Evolutionary conservation across 352 stramenopile species (phyloP), one percentile per base, ranked within the genome.

Genomic region (Phytophthora lateralis): DNA sequence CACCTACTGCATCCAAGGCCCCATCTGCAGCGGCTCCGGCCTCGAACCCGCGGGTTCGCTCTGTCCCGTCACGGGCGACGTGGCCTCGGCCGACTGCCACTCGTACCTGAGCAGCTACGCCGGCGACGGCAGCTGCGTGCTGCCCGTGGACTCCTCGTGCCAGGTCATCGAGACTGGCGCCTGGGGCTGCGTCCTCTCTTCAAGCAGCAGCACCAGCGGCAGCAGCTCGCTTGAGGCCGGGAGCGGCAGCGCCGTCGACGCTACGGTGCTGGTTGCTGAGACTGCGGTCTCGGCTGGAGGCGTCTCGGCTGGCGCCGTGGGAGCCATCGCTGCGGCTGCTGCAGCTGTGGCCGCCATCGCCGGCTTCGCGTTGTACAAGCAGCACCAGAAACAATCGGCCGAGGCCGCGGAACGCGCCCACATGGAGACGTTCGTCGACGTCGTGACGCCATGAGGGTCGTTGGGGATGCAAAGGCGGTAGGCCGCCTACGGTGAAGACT

Each of bases 101-200:
- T 63, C 61, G 30, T 76, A 76, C 66, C 45, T 90, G 24, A 56
- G 57, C 62, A 90, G 79, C 72, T 90, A 76, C 63, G 42, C 37
- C 0, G 73, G 76, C 34, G 63, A 39, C 15, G 65, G 73, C 57
- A 78, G 77, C 52, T 93, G 82, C 54, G 66, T 78, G 10, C 57
- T 82, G 15, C 75, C 78, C 9, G 71, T 80, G 8, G 77, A 90
- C 42, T 68, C 82, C 1, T 68, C 67, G 12, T 91, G 80, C 51
- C 47, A 80, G 41, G 79, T 85, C 52, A 87, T 90, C 67, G 70
- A 85, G 46, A 88, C 78, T 0, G 83, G 83, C 14, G 83, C 78
- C 6, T 90, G 78, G 81, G 81, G 81, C 11, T 93, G 83, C 51
- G 80, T 88, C 34, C 51, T 72, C 35, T 54, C 59, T 5, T 55